These are phyloP conservation scores for Thraustochytrium sp. DNA, from an alignment of 352 stramenopile species.

Conservation along the genomic window DNA sequence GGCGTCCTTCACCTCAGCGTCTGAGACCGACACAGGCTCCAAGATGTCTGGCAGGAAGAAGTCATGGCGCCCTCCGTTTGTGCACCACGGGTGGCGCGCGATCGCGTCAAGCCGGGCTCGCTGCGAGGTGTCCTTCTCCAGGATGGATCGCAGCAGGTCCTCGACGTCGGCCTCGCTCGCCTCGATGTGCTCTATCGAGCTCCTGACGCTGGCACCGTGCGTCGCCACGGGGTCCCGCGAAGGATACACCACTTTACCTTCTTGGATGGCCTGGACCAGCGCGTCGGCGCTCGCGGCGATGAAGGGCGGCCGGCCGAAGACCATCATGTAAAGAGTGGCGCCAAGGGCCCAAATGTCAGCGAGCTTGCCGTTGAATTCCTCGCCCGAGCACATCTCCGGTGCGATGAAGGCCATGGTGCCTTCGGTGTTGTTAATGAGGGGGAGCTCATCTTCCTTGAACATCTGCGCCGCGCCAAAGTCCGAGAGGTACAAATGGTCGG, in stretches of 20 bases:
- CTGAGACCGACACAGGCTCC: not conserved
- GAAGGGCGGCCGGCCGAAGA: conserved; percentile 74
- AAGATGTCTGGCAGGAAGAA: not conserved
- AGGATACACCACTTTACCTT: conserved; percentile 64
- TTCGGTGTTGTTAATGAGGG: conserved; percentile 59
- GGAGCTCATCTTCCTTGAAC: conserved; percentile 36
- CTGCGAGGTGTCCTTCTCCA: not conserved
- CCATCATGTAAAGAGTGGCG: conserved; percentile 70
- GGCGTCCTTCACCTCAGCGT: not conserved
- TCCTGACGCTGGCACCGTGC: too few relatives aligned
- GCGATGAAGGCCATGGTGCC: conserved; percentile 85
- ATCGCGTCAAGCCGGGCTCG: not conserved
- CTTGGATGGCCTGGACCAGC: conserved; percentile 78
- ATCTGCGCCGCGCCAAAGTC: conserved; percentile 48
- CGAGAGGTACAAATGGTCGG: conserved; percentile 25
- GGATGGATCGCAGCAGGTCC: not conserved
- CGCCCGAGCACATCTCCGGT: conserved; percentile 76
- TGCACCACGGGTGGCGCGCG: not conserved
- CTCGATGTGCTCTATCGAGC: too few relatives aligned
- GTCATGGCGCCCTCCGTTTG: not conserved
- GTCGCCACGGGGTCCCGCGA: too few relatives aligned
- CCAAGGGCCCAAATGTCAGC: conserved; percentile 82
- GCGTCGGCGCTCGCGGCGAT: conserved; percentile 72
- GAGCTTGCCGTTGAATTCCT: conserved; percentile 68
- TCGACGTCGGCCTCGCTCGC: not conserved